Evolutionary conservation across 768 basidiomycete genomes (phyloP).

Genomic region (Boletus huronensis): DNA sequence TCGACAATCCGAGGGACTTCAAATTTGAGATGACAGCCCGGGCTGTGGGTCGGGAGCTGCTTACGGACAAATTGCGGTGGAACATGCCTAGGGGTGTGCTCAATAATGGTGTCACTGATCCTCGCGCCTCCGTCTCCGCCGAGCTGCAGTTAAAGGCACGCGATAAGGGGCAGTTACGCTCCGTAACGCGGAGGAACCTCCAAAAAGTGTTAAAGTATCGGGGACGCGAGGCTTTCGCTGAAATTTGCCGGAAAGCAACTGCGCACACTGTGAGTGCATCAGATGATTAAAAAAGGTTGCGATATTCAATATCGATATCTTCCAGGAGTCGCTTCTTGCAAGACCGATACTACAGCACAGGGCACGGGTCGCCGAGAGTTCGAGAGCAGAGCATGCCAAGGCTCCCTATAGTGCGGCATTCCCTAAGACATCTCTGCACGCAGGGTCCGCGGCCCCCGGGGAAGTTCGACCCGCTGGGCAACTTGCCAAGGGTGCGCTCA

Average conservation of each 20-base stretch:
- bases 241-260: constrained; percentile 54
- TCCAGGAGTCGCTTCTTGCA: constrained; percentile 66
- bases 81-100: constrained; percentile 46
- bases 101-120: constrained; percentile 46
- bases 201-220: constrained; percentile 69
- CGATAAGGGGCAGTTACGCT: constrained; percentile 47
- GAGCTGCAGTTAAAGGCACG: constrained; percentile 42
- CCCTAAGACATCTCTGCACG: constrained; percentile 30
- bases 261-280: constrained; percentile 59
- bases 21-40: constrained; percentile 86
- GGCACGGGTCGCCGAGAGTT: constrained; percentile 36
- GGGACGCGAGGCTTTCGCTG: constrained; percentile 39
- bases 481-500: constrained; percentile 53
- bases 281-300: background rate
- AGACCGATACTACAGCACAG: constrained; percentile 51
- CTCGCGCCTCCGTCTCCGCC: constrained; percentile 44
- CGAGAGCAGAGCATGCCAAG: constrained; percentile 31
- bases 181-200: constrained; percentile 70
- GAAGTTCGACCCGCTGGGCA: constrained; percentile 54
- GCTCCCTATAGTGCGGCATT: constrained; percentile 22
- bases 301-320: constrained; percentile 2
- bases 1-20: constrained; percentile 89
- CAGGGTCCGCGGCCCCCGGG: constrained; percentile 57
- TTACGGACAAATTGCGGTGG: constrained; percentile 51
- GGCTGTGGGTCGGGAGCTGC: constrained; percentile 80